Evolutionary conservation across 371 early-diverging fungal species (phyloP).

Genomic region (Mucor plumbeus): DNA sequence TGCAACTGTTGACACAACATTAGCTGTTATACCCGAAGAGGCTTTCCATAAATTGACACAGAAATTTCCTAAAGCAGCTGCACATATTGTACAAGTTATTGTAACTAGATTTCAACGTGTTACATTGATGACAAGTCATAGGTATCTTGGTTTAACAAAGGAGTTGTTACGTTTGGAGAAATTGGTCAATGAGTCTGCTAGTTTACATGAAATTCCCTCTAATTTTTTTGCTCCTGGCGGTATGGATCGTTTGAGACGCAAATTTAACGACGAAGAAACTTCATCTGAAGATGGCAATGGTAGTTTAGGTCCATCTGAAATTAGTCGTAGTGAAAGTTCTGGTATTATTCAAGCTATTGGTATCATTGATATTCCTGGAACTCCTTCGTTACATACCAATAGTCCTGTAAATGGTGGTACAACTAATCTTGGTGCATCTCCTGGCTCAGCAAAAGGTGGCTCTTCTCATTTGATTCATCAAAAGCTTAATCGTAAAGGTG

Average conservation of each 20-base stretch:
- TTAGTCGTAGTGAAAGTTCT: constrained; percentile 37
- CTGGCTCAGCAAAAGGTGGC: constrained; percentile 2
- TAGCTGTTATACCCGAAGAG: constrained; percentile 94
- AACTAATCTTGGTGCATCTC: neutral
- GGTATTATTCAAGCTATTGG: constrained; percentile 48
- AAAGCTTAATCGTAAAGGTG: constrained; percentile 36
- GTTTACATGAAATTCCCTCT: constrained; percentile 54
- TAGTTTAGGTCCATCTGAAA: constrained; percentile 22
- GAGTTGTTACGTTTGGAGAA: constrained; percentile 87
- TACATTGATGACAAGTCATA: constrained; percentile 89
- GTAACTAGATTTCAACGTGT: constrained; percentile 95
- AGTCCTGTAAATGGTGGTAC: constrained; percentile 7
- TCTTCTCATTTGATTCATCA: constrained; percentile 19
- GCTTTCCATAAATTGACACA: constrained; percentile 89
- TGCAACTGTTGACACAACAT: constrained; percentile 87
- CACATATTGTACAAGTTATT: constrained; percentile 96
- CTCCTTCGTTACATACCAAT: constrained; percentile 32
- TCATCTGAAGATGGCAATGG: constrained; percentile 20
- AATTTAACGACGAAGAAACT: constrained; percentile 51
- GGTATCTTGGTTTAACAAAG: constrained; percentile 90
- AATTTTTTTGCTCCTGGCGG: constrained; percentile 70
- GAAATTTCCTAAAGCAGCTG: constrained; percentile 93
- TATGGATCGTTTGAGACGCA: constrained; percentile 71
- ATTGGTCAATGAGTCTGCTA: constrained; percentile 73
- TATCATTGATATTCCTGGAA: constrained; percentile 42